Conservation (phyloP, 441 rosid species). For the Pelargonium myrrhifolium region DNA sequence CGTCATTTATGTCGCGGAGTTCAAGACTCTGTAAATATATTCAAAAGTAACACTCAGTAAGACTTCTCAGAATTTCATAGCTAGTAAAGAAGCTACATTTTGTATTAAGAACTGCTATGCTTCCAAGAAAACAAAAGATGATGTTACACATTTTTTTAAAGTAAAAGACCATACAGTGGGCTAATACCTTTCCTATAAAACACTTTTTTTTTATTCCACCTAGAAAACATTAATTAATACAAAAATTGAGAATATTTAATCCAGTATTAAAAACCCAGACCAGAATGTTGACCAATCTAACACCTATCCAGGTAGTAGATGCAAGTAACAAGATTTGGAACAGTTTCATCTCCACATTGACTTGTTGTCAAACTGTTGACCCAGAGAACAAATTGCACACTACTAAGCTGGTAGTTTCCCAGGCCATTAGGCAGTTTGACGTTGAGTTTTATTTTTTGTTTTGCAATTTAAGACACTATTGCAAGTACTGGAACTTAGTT, state of each 20-base stretch:
- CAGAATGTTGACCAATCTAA: background rate
- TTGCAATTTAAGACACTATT: background rate
- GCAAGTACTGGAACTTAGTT: background rate
- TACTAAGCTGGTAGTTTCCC: background rate
- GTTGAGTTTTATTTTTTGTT: background rate
- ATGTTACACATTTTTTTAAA: background rate
- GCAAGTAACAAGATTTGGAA: background rate
- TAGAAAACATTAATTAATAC: background rate
- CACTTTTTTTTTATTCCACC: background rate
- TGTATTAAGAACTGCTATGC: background rate
- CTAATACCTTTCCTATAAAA: background rate
- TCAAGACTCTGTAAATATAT: slow-evolving; percentile 48
- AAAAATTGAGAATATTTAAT: background rate
- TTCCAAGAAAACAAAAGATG: background rate
- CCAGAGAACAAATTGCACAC: background rate
- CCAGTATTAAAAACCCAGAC: slow-evolving; percentile 2
- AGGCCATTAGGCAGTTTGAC: background rate
- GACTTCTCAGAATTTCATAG: slow-evolving; percentile 3
- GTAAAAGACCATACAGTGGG: background rate
- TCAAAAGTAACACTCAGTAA: slow-evolving; percentile 5
- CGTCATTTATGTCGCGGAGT: slow-evolving; percentile 55
- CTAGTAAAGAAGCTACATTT: slow-evolving; percentile 2
- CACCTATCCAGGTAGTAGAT: background rate
- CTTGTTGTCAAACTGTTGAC: background rate
- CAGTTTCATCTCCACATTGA: background rate